Base-by-base conservation (phyloP, 2,329 filamentous ascomycete species). In the Alternaria conjuncta region DNA sequence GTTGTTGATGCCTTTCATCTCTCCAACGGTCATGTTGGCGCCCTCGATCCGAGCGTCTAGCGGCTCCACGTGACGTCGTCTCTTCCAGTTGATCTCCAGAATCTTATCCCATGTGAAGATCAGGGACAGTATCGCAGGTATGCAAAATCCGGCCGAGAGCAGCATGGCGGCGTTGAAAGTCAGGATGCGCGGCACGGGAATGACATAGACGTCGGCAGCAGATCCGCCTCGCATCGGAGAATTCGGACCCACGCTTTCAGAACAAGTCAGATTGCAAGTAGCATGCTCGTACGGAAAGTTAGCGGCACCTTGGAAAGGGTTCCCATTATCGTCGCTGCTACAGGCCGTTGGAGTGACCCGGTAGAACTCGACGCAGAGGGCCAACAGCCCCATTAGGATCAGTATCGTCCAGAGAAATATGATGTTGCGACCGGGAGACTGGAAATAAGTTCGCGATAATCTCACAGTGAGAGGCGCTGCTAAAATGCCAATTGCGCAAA, bases 351-450 rank as follows among this genome's bases (percentile, higher is more conserved):
- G 71, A 3, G 82, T 73, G 15, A 82, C 82, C 1, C 89, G 85
- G 67, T 88, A 90, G 69, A 91, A 91, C 65, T 91, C 89, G 26
- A 91, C 83, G 0, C 86, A 86, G 62, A 91, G 80, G 63, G 87
- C 88, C 18, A 90, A 63, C 1, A 90, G 77, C 0, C 88, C 89
- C 23, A 86, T 84, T 12, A 91, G 81, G 26, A 91, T 78, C 3
- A 91, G 79, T 5, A 83, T 82, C 0, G 88, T 88, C 89, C 89
- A 92, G 0, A 90, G 32, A 68, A 91, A 91, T 57, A 92, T 90
- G 47, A 86, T 85, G 65, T 90, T 90, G 36, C 89, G 83, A 3
- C 88, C 89, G 0, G 86, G 87, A 21, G 86, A 84, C 56, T 87
- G 83, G 72, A 90, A 91, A 71, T 91, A 91, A 0, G 89, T 91